Evolutionary conservation across 345 rosid genomes (phyloP), one percentile per base, ranked within the genome.

Genomic region (Punica granatum): DNA sequence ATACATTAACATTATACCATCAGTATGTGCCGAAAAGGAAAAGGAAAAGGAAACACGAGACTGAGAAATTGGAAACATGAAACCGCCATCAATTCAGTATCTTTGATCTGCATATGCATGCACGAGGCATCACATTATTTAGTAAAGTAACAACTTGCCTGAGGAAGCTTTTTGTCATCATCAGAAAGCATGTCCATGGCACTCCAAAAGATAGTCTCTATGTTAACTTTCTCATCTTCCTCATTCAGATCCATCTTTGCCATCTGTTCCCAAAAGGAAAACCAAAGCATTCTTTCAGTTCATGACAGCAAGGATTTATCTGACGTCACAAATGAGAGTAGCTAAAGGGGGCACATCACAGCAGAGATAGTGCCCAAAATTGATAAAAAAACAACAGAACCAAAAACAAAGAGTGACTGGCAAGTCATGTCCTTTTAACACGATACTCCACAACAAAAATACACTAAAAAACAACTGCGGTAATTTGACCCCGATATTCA

Each of bases 81-180:
- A n/a, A 37, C 41, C 41, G 11, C 41, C 41, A 37, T 37, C 41
- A 37, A 5, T 4, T 37, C 5, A 37, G 5, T 37, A 37, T 37
- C 41, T 37, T 11, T 37, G 6, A 37, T 37, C 41, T 37, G 41
- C 41, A 37, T 4, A 37, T 37, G 11, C 41, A 37, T 5, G 41
- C 5, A 11, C 11, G 49, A 0, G 54, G 11, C 6, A 49, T 61
- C 10, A 16, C 26, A 18, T 34, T 61, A 33, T 18, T 33, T 0
- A 23, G 32, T 39, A 37, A 37, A 13, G 60, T 35, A 63, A 77
- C 25, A 72, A 76, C 90, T 85, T 88, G 79, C 99, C 99, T 94
- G 99, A 63, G 99, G 99, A 70, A 94, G 92, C 85, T 94, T 91
- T 79, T 89, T 94, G 79, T 94, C 99, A 75, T 94, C 99, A 67